Base-by-base conservation (phyloP, 2,329 filamentous ascomycete species). In the Madurella fahalii region DNA sequence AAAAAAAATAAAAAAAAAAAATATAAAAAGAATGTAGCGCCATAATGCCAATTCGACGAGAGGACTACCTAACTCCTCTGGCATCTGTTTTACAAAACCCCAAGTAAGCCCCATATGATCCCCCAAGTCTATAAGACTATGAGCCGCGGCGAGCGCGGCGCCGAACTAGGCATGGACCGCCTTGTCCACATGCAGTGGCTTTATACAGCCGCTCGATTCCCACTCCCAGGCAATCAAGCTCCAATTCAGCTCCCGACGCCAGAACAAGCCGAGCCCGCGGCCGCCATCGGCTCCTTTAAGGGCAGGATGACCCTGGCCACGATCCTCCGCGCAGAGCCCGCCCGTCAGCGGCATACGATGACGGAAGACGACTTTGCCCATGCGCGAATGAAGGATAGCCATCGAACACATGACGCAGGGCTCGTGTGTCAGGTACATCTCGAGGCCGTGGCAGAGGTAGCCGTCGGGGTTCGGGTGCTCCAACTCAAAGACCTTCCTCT, bases 331-430 rank as follows among this genome's bases (percentile, higher is more conserved):
- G 64, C 86, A 87, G 73, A 96, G 77, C 42, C 90, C 92, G 47
- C 93, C 93, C 12, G 89, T 95, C 59, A 83, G 74, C 45, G 82
- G 80, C 87, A 95, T 94, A 52, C 89, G 82, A 58, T 85, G 79
- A 59, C 83, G 84, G 71, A 96, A 95, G 40, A 95, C 80, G 49
- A 92, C 88, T 50, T 87, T 85, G 43, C 89, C 86, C 79, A 99
- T 96, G 48, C 94, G 84, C 9, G 93, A 96, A 68, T 97, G 92
- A 18, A 97, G 78, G 63, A 97, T 87, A 1, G 90, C 94, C 94
- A 97, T 97, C 37, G 89, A 90, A 72, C 94, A 99, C 82, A 95
- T 95, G 57, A 95, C 82, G 68, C 94, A 99, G 5, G 94, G 94
- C 72, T 99, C 94, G 67, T 97, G 92, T 2, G 92, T 96, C 57